phyloP scores from a whole-genome alignment of 2,329 filamentous ascomycete genomes.

The Ceratocystis papillata region DNA sequence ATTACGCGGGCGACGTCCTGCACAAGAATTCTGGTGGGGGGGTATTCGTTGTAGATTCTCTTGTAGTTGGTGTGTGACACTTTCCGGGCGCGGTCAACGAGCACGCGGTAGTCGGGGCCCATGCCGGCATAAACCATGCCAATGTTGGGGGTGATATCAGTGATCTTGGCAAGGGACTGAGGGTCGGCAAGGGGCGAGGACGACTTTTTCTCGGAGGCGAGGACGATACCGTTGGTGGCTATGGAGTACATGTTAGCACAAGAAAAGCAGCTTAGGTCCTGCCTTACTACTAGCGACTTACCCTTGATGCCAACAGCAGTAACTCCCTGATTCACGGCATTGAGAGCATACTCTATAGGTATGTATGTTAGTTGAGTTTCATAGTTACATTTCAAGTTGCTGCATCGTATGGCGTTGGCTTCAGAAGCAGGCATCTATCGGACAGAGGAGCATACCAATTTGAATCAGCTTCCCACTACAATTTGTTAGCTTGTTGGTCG shows the following conservation, averaged over 20 bases:
- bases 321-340: slow-evolving; percentile 98
- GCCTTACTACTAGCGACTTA: slow-evolving; percentile 33
- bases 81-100: slow-evolving; percentile 96
- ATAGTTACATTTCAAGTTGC: neutral
- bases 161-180: slow-evolving; percentile 91
- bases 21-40: slow-evolving; percentile 96
- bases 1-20: slow-evolving; percentile 96
- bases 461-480: slow-evolving; percentile 94
- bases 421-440: neutral
- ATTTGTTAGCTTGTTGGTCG: slow-evolving; percentile 31
- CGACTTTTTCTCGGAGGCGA: slow-evolving; percentile 98
- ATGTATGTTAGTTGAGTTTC: neutral
- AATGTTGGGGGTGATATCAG: slow-evolving; percentile 95
- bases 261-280: neutral
- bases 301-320: slow-evolving; percentile 98
- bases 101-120: slow-evolving; percentile 94
- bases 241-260: slow-evolving; percentile 26
- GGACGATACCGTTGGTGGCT: slow-evolving; percentile 98
- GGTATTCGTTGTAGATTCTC: slow-evolving; percentile 99
- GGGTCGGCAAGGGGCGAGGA: slow-evolving; percentile 95
- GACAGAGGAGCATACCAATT: slow-evolving; percentile 51
- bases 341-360: slow-evolving; percentile 86
- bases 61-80: slow-evolving; percentile 98
- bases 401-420: neutral
- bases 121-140: slow-evolving; percentile 99